Conservation (phyloP, 306 rosid genomes). For the Calophaca sinica region DNA sequence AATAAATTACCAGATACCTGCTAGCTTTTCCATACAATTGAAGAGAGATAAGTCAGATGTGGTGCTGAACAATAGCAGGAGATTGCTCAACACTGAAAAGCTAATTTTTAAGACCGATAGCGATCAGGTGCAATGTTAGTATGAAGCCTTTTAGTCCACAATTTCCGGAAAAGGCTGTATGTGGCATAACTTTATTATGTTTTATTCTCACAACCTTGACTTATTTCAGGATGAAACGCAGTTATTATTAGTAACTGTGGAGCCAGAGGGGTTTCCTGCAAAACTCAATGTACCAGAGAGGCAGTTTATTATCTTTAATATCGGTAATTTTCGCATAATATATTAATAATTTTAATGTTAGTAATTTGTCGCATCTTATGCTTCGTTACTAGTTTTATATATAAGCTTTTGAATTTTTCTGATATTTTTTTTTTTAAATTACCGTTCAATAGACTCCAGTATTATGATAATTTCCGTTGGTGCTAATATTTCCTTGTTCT, state of each 20-base stretch:
- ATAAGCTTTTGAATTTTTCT: neutral
- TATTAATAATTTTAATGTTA: neutral
- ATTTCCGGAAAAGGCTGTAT: neutral
- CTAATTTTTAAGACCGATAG: constrained; percentile 66
- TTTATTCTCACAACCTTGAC: constrained; percentile 37
- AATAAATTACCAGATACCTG: constrained; percentile 70
- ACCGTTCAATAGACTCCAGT: neutral
- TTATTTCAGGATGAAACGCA: constrained; percentile 56
- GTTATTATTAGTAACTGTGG: constrained; percentile 69
- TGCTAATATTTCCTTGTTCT: constrained; percentile 5
- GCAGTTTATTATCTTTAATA: constrained; percentile 68
- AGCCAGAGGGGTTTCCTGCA: constrained; percentile 89
- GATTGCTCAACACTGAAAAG: constrained; percentile 89
- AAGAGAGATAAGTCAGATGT: constrained; percentile 56
- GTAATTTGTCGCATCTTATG: neutral
- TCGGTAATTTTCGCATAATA: constrained; percentile 61
- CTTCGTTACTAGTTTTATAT: constrained; percentile 18
- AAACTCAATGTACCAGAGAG: constrained; percentile 66
- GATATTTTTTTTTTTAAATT: neutral
- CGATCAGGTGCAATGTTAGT: constrained; percentile 56
- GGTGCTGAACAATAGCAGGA: constrained; percentile 58
- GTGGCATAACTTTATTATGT: constrained; percentile 8
- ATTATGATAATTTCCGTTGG: neutral
- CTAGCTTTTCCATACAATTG: constrained; percentile 72
- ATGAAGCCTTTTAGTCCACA: constrained; percentile 14